A percentile compares a stretch with the other conserved stretches of the same genome.
These are phyloP conservation scores for Smittium mucronatum DNA, from an alignment of 371 early-diverging fungal genomes.

Conservation along the genomic window DNA sequence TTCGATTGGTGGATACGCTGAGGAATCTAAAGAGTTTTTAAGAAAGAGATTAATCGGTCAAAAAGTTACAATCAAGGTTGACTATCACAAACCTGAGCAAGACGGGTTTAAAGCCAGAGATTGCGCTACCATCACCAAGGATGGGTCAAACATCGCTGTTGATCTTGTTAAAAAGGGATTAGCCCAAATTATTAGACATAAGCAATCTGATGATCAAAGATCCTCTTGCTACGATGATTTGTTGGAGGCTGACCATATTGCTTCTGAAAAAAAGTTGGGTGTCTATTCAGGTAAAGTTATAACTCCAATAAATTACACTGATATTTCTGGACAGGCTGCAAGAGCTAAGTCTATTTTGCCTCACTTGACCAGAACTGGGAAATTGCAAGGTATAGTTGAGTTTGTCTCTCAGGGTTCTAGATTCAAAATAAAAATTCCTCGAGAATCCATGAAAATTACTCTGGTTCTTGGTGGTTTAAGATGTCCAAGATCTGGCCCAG, in stretches of 20 bases:
- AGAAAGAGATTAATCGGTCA: slow-evolving; percentile 79
- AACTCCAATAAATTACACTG: slow-evolving; percentile 25
- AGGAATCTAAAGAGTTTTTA: slow-evolving; percentile 77
- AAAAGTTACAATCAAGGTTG: slow-evolving; percentile 54
- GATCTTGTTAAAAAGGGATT: slow-evolving; percentile 64
- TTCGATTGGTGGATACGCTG: slow-evolving; percentile 68
- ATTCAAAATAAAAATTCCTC: slow-evolving; percentile 66
- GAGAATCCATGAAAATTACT: slow-evolving; percentile 69
- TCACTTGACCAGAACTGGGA: slow-evolving; percentile 64
- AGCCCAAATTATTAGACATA: slow-evolving; percentile 70
- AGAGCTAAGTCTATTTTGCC: slow-evolving; percentile 78
- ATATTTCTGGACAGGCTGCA: slow-evolving; percentile 49
- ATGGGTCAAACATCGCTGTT: slow-evolving; percentile 59
- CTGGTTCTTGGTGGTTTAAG: slow-evolving; percentile 66
- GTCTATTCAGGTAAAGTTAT: slow-evolving; percentile 27
- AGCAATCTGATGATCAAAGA: slow-evolving; percentile 76
- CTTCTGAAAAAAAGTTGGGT: slow-evolving; percentile 22
- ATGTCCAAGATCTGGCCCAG: slow-evolving; percentile 52
- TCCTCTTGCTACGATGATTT: slow-evolving; percentile 75
- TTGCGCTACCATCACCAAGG: slow-evolving; percentile 68
- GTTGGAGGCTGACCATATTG: slow-evolving; percentile 53
- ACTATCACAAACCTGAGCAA: slow-evolving; percentile 76
- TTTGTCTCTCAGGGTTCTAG: slow-evolving; percentile 73
- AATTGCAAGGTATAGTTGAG: slow-evolving; percentile 68
- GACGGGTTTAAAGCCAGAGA: slow-evolving; percentile 77